Evolutionary conservation across 441 rosid species (phyloP), one percentile per base, ranked within the genome.

Genomic region (Raphanus hybrid): DNA sequence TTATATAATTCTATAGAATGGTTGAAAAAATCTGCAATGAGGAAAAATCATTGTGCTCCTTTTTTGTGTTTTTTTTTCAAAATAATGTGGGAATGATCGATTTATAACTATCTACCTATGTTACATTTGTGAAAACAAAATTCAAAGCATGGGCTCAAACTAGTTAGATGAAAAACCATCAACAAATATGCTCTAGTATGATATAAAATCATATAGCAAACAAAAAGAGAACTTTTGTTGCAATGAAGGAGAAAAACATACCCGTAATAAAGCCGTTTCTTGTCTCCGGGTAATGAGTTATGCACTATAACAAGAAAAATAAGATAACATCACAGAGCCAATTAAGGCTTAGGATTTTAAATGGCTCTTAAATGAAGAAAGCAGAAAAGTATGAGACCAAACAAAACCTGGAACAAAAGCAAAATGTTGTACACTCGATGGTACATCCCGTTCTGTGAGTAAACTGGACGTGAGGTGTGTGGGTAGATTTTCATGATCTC

Each of bases 371-470:
- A 15, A 60, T 12, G 2, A 59, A 29, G 10, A 12, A 55, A 18
- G 0, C 65, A 79, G 61, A 45, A 11, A 32, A 12, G 14, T 55
- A 27, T 32, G 57, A 57, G 75, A 45, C 64, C 16, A 79, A 69
- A 74, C 23, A 55, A 65, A 64, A 86, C 90, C 90, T 88, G 87
- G 75, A 88, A 77, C 74, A 88, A 76, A 57, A 81, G 83, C 37
- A 88, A 79, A 73, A 82, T 76, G 50, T 85, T 78, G 81, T 82
- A 82, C 20, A 69, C 79, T 12, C 81, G 85, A 45, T 0, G 7
- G 32, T 80, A 26, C 15, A 57, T 62, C 1, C 45, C 57, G 1
- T 54, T 48, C 12, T 6, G 57, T 7, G 73, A n/a, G 50, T 76
- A 64, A 41, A 5, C 8, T 0, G 81, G 82, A 27, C 67, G 60